phyloP scores from a whole-genome alignment of 2,329 filamentous ascomycete species.

The Lasiodiplodia citricola region DNA sequence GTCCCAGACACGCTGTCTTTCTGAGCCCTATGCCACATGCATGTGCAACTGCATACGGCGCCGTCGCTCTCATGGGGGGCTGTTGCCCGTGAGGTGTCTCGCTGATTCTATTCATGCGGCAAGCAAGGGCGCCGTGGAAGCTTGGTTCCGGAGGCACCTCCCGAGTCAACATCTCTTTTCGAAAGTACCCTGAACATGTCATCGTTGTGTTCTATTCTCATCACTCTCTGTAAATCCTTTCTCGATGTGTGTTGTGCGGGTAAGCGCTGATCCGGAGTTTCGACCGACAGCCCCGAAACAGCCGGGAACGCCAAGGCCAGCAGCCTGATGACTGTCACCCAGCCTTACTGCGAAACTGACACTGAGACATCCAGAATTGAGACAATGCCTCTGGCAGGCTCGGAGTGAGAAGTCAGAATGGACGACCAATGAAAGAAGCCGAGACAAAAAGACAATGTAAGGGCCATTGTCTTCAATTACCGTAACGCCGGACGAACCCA shows the following conservation, averaged over 20 bases:
- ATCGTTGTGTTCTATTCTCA: not conserved
- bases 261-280: not conserved
- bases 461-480: not conserved
- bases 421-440: not conserved
- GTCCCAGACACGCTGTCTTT: not conserved
- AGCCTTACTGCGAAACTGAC: not conserved
- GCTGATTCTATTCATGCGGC: not conserved
- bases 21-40: not conserved
- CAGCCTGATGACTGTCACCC: not conserved
- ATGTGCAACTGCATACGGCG: not conserved
- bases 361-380: not conserved
- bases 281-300: not conserved
- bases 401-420: not conserved
- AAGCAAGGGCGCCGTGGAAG: not conserved
- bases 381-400: not conserved
- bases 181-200: not conserved
- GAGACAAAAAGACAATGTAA: not conserved
- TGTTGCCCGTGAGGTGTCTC: not conserved
- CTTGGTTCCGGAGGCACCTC: not conserved
- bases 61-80: not conserved
- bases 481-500: not conserved
- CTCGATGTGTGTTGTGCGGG: not conserved
- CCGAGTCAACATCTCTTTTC: not conserved
- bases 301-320: not conserved
- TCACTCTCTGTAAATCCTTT: not conserved